Base-by-base conservation (phyloP, 1,139 yeast species). In the Blastobotrys proliferans region DNA sequence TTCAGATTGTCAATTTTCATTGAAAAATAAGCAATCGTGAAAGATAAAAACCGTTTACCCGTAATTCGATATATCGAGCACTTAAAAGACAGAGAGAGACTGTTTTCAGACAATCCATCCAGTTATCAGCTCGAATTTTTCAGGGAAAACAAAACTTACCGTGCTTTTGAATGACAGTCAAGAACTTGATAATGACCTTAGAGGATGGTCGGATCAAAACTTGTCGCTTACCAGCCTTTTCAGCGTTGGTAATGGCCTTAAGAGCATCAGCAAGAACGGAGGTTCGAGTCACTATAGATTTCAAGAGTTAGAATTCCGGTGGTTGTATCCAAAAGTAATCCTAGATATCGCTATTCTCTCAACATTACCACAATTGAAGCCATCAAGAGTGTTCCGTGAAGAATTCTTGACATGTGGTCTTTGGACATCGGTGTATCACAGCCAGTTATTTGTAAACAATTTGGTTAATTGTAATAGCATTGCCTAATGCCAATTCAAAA, bases 241-340 rank as follows among this genome's bases (percentile, higher is more conserved):
- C 98, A 72, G 98, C 98, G 72, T 92, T 92, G 90, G 90, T 87
- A 72, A 92, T 92, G 64, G 96, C 81, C 72, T 92, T 90, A 69
- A 92, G 84, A 69, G 98, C 97, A 77, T 92, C 98, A 66, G 97
- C 97, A 74, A 92, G 84, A 70, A 86, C 98, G 62, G 98, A 92
- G 63, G 97, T 78, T 80, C 97, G 90, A 70, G 97, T 88, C 97
- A 92, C 26, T 28, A n/a, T n/a, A n/a, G n/a, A n/a, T n/a, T n/a
- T 11, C 5, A 31, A 28, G 13, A 9, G 20, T 30, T 88, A 33
- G 36, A 16, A 33, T 31, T 30, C 34, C 20, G 17, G 19, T 5
- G 14, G 29, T 9, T 6, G 11, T 18, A 26, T 26, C n/a, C 29
- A 11, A 16, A 16, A 16, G n/a, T 26, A 11, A 26, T 26, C 13